Percentiles rank a stretch among this genome's conserved stretches.
Evolutionary conservation across 768 basidiomycete genomes (phyloP).

Genomic region (Tricholoma terreum): DNA sequence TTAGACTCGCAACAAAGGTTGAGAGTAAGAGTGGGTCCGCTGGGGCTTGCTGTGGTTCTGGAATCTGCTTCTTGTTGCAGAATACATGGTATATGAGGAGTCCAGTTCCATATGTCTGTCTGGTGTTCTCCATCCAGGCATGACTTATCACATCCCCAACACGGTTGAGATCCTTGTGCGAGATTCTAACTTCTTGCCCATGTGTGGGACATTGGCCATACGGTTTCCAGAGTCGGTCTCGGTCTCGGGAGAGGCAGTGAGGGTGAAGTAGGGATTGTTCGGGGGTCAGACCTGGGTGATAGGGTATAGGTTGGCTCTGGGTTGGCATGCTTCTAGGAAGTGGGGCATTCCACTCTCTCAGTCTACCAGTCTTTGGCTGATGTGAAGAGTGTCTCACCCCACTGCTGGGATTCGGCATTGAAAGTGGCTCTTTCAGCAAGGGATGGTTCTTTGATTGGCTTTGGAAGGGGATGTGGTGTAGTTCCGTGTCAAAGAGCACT

Average conservation of each 20-base stretch:
- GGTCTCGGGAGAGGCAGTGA: conserved; percentile 23
- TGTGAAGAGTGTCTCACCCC: too few relatives aligned
- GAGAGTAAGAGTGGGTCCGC: conserved; percentile 20
- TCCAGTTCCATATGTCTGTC: too few relatives aligned
- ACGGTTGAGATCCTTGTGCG: background rate
- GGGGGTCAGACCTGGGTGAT: background rate
- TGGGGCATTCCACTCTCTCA: too few relatives aligned
- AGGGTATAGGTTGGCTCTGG: background rate
- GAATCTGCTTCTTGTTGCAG: conserved; percentile 29
- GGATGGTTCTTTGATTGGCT: background rate
- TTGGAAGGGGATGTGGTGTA: background rate
- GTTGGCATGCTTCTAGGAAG: background rate
- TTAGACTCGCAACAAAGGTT: conserved; percentile 26
- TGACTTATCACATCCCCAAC: conserved; percentile 31
- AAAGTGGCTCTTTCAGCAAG: background rate
- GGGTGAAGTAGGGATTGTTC: conserved; percentile 18
- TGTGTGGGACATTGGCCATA: conserved; percentile 16
- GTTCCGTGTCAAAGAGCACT: background rate
- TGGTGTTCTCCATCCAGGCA: too few relatives aligned
- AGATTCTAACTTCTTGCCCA: background rate
- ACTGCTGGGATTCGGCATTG: background rate
- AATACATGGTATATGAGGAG: conserved; percentile 37
- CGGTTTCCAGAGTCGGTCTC: conserved; percentile 24
- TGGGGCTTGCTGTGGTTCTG: conserved; percentile 32
- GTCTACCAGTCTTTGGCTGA: background rate